Percentiles rank a stretch among this genome's conserved stretches.
Evolutionary conservation across 805 yeast genomes (phyloP).

Genomic region (Wickerhamiella kazuoi): DNA sequence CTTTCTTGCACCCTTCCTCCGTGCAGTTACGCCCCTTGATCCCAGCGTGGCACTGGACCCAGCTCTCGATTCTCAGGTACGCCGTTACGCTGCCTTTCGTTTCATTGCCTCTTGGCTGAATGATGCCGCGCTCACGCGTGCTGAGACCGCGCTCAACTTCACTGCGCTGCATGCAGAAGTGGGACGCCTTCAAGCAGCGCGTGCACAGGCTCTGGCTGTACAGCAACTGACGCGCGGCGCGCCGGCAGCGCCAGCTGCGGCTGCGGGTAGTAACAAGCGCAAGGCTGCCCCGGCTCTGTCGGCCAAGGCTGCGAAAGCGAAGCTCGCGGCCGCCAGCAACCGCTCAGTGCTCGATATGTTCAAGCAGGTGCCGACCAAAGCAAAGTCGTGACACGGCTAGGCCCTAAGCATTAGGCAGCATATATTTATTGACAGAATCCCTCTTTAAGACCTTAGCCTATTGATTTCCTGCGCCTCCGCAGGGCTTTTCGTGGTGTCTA

Average conservation of each 20-base stretch:
- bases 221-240: constrained; percentile 5
- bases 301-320: constrained; percentile 9
- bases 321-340: constrained; percentile 13
- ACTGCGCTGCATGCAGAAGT: constrained; percentile 11
- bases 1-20: constrained; percentile 6
- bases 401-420: neutral
- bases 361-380: constrained; percentile 10
- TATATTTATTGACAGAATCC: neutral
- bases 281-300: constrained; percentile 5
- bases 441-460: neutral
- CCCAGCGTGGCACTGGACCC: constrained; percentile 10
- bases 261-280: neutral
- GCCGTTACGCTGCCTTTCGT: constrained; percentile 11
- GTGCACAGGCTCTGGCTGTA: constrained; percentile 8
- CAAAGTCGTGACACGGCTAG: neutral
- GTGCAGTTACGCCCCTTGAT: constrained; percentile 8
- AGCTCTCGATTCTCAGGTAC: constrained; percentile 5
- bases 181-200: constrained; percentile 7
- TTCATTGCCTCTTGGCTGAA: constrained; percentile 15
- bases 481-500: no score
- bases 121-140: constrained; percentile 8
- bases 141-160: constrained; percentile 13
- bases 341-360: constrained; percentile 21
- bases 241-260: constrained; percentile 2
- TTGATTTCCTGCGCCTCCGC: no score